A percentile compares a stretch with the other conserved stretches of the same genome.
phyloP scores from a whole-genome alignment of 805 yeast genomes.

The Schwanniomyces yamadae region DNA sequence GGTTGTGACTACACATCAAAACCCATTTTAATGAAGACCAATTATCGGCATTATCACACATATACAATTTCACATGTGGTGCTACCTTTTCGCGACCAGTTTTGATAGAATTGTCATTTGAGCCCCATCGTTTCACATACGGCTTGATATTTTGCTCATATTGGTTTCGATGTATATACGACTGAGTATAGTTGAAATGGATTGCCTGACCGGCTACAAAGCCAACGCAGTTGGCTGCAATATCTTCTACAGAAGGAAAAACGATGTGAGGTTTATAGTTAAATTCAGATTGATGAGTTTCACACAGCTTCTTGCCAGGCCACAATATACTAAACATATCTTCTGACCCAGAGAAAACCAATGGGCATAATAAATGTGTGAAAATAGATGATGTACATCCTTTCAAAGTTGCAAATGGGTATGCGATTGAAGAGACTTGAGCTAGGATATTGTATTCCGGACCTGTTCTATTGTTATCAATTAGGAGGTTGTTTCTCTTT shows the following conservation, averaged over 20 bases:
- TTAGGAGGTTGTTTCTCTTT: conserved; percentile 29
- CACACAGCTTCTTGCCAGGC: conserved; percentile 24
- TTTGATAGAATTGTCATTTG: conserved; percentile 6
- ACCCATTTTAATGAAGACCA: conserved; percentile 62
- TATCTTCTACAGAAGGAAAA: conserved; percentile 44
- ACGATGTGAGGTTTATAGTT: conserved; percentile 37
- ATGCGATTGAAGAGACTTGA: conserved; percentile 51
- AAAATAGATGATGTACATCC: conserved; percentile 39
- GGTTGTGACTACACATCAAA: conserved; percentile 69
- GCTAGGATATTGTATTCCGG: conserved; percentile 34
- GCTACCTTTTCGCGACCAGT: conserved; percentile 42
- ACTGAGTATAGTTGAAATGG: conserved; percentile 40
- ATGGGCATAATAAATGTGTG: conserved; percentile 48
- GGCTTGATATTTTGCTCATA: conserved; percentile 40
- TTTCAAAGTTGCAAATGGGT: conserved; percentile 32
- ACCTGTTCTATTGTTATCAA: conserved; percentile 11
- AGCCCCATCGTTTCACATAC: conserved; percentile 47
- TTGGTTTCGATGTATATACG: conserved; percentile 30
- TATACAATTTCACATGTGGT: conserved; percentile 70
- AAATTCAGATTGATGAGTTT: conserved; percentile 19
- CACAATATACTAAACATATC: conserved; percentile 18
- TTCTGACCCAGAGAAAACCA: conserved; percentile 31
- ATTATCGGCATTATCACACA: conserved; percentile 51
- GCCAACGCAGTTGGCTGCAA: conserved; percentile 44
- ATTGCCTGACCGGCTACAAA: conserved; percentile 49